phyloP scores from a whole-genome alignment of 2,329 filamentous ascomycete genomes.

The Cordyceps fumosorosea region DNA sequence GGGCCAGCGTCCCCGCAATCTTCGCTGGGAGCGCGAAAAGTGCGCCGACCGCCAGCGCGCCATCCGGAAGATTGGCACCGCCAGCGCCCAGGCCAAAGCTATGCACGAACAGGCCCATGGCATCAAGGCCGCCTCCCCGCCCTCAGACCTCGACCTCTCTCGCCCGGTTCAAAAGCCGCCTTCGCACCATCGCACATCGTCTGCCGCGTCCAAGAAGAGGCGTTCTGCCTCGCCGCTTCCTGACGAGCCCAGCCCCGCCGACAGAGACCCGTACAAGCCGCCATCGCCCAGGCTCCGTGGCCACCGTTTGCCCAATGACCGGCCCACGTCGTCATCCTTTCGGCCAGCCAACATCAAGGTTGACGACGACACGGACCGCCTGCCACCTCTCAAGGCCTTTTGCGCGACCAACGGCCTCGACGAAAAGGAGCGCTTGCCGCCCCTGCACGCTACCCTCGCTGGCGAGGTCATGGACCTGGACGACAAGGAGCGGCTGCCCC shows the following conservation, averaged over 20 bases:
- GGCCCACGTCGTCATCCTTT: background rate
- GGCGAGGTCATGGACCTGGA: conserved; percentile 9
- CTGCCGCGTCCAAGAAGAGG: background rate
- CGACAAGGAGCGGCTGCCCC: conserved; percentile 8
- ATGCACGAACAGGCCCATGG: conserved; percentile 5
- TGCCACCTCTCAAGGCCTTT: conserved; percentile 10
- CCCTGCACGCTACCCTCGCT: conserved; percentile 6
- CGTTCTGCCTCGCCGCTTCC: conserved; percentile 7
- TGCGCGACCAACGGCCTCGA: background rate
- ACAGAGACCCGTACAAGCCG: conserved; percentile 4
- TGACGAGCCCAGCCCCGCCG: background rate
- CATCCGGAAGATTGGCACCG: conserved; percentile 8
- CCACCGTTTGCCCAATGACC: conserved; percentile 5
- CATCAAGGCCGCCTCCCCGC: conserved; percentile 3
- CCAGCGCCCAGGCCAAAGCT: conserved; percentile 6
- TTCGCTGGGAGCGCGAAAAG: conserved; percentile 12
- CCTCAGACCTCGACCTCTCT: background rate
- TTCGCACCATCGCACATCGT: conserved; percentile 4
- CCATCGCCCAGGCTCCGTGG: background rate
- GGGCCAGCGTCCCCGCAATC: conserved; percentile 7
- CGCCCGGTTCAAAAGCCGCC: conserved; percentile 1
- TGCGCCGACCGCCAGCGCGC: conserved; percentile 11
- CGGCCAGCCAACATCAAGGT: conserved; percentile 5
- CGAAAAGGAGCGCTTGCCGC: conserved; percentile 4
- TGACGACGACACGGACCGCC: conserved; percentile 3